Conservation (phyloP, 2,329 filamentous ascomycete species). For the Madurella mycetomatis region DNA sequence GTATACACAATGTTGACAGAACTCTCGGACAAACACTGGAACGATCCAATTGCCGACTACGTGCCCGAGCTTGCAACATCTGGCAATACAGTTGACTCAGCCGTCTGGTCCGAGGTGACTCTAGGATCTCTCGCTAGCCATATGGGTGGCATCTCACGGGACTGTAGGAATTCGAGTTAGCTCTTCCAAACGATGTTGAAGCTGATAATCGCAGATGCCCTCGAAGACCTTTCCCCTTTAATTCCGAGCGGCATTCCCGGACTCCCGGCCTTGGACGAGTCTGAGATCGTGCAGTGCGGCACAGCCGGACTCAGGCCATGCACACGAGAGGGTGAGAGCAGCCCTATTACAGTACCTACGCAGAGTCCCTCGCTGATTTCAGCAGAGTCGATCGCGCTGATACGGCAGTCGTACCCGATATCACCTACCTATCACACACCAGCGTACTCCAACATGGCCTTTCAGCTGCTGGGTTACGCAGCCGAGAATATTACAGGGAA, state of each 20-base stretch:
- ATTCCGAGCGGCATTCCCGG: constrained; percentile 5
- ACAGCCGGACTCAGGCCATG: constrained; percentile 2
- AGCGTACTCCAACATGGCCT: constrained; percentile 33
- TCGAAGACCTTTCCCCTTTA: background rate
- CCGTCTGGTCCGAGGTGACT: constrained; percentile 24
- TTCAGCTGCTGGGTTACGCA: constrained; percentile 34
- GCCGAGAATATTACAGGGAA: constrained; percentile 35
- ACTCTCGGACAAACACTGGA: constrained; percentile 35
- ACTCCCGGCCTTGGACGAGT: constrained; percentile 11
- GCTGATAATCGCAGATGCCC: constrained; percentile 5
- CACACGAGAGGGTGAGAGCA: constrained; percentile 12
- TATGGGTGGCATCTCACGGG: constrained; percentile 20
- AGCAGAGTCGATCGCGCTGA: constrained; percentile 1
- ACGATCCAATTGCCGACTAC: constrained; percentile 37
- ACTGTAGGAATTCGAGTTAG: constrained; percentile 13
- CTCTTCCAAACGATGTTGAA: no score
- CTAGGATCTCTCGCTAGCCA: constrained; percentile 22
- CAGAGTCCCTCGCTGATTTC: constrained; percentile 21
- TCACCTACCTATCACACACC: constrained; percentile 30
- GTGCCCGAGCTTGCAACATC: constrained; percentile 36
- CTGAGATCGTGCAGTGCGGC: constrained; percentile 11
- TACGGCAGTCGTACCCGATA: constrained; percentile 24
- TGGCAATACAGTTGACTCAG: constrained; percentile 8
- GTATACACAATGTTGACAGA: constrained; percentile 39
- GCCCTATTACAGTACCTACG: background rate